A percentile compares a stretch with the other conserved stretches of the same genome.
Evolutionary conservation across 2,329 filamentous ascomycete species (phyloP).

Genomic region (Aspergillus texensis): DNA sequence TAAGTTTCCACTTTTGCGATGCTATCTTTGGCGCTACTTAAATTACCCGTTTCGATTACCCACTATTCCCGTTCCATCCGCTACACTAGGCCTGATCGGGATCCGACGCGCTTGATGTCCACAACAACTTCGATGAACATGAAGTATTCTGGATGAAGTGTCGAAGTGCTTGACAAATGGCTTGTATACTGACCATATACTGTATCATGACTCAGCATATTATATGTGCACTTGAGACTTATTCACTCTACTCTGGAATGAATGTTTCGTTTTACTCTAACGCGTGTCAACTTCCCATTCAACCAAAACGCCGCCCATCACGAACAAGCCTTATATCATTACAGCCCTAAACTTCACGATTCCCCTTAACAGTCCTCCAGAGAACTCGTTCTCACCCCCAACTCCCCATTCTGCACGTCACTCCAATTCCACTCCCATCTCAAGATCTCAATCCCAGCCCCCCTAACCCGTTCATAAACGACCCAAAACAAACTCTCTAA

Average conservation of each 20-base stretch:
- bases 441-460: too few species aligned
- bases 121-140: too few species aligned
- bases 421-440: too few species aligned
- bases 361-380: too few species aligned
- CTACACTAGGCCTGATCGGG: neutral
- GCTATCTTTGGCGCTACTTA: neutral
- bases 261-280: neutral
- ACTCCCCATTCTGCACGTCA: too few species aligned
- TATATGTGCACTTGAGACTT: neutral
- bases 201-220: neutral
- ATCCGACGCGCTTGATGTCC: neutral
- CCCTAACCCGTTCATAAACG: too few species aligned
- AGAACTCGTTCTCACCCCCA: too few species aligned
- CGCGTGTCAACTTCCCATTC: too few species aligned
- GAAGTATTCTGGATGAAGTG: neutral
- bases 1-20: neutral
- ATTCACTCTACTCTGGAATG: rapidly evolving
- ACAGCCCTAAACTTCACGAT: too few species aligned
- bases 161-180: neutral
- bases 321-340: too few species aligned
- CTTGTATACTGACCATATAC: neutral
- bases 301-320: too few species aligned
- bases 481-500: too few species aligned
- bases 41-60: neutral
- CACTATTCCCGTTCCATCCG: neutral